phyloP scores from a whole-genome alignment of 768 basidiomycete genomes.

The Lactifluus rugatus region DNA sequence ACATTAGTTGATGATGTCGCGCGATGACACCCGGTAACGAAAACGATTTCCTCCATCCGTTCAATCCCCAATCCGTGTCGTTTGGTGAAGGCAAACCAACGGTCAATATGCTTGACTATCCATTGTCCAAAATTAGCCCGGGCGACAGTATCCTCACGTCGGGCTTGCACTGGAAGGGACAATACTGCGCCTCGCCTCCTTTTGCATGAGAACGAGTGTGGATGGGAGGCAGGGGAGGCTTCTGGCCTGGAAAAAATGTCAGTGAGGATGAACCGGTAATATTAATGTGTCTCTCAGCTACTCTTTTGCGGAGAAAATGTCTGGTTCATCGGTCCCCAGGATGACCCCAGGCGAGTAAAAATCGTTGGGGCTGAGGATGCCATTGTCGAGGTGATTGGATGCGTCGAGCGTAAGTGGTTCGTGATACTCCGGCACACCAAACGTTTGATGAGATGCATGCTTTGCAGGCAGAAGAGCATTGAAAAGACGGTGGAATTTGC shows the following conservation, averaged over 20 bases:
- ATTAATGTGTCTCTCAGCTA: too few relatives aligned
- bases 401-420: neutral
- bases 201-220: neutral
- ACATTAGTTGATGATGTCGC: neutral
- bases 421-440: neutral
- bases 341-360: neutral
- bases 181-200: neutral
- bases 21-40: neutral
- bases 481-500: conserved; percentile 18
- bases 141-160: neutral
- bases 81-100: neutral
- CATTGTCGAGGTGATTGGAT: neutral
- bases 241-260: neutral
- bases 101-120: neutral
- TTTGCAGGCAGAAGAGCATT: conserved; percentile 5
- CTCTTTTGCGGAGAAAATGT: neutral
- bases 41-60: neutral
- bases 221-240: neutral
- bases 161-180: neutral
- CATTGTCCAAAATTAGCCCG: neutral
- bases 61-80: neutral
- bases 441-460: neutral
- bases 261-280: too few relatives aligned
- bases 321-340: neutral
- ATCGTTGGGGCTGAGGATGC: neutral